Conservation (phyloP, 208 protist species). For the Leishmania martiniquensis region DNA sequence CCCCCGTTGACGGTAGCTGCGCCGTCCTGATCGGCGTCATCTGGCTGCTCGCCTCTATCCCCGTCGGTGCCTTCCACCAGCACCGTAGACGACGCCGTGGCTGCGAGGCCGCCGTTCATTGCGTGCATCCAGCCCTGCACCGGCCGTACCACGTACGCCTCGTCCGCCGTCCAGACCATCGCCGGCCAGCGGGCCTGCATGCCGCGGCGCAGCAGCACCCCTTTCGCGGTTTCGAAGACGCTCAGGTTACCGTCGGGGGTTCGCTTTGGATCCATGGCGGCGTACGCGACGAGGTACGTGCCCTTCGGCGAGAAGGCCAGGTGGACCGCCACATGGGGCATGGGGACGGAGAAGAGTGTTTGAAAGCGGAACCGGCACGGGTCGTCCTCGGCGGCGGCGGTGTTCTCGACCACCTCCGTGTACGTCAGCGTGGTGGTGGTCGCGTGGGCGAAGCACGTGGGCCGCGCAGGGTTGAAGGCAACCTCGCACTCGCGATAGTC, state of each 20-base stretch:
- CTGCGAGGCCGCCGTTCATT: conserved; percentile 48
- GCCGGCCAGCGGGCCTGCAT: conserved; percentile 87
- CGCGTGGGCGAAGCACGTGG: conserved; percentile 77
- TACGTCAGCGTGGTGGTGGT: conserved; percentile 74
- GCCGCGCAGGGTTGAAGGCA: conserved; percentile 56
- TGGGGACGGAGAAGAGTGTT: conserved; percentile 63
- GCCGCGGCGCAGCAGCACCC: conserved; percentile 55
- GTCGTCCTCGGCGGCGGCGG: conserved; percentile 22
- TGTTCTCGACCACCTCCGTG: conserved; percentile 50
- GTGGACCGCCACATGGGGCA: conserved; percentile 63
- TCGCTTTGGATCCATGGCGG: conserved; percentile 81
- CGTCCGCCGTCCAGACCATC: conserved; percentile 71
- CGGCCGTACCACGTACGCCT: conserved; percentile 65
- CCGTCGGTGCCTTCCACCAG: conserved; percentile 13
- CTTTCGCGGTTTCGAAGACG: conserved; percentile 58
- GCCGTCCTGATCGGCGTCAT: neutral
- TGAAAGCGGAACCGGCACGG: conserved; percentile 27
- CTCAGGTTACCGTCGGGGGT: conserved; percentile 80
- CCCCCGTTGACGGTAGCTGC: conserved; percentile 15
- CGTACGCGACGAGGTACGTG: conserved; percentile 76
- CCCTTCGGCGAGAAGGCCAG: conserved; percentile 73
- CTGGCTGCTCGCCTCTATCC: conserved; percentile 7
- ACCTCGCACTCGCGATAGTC: conserved; percentile 89
- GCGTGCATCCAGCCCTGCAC: conserved; percentile 81
- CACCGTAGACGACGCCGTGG: conserved; percentile 7